phyloP scores from a whole-genome alignment of 1,284 basidiomycete genomes.

The Jaminaea rosea region DNA sequence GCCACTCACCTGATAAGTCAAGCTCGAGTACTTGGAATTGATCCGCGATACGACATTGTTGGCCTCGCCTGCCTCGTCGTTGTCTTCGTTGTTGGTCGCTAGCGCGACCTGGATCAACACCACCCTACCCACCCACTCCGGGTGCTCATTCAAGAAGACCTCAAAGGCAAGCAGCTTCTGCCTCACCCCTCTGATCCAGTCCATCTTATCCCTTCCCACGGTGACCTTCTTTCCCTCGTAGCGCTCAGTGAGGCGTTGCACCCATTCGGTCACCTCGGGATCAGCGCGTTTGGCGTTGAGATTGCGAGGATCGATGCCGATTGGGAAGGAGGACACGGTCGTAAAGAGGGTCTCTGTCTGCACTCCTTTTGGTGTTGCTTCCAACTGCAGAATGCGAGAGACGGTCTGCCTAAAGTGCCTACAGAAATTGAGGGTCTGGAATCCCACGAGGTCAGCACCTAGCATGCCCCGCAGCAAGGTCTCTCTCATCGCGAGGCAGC shows the following conservation, averaged over 20 bases:
- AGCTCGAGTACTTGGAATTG: constrained; percentile 69
- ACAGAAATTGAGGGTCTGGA: constrained; percentile 66
- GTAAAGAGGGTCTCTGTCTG: constrained; percentile 58
- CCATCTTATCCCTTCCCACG: constrained; percentile 77
- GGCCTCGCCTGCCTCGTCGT: constrained; percentile 65
- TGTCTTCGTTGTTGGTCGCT: constrained; percentile 68
- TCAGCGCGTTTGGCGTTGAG: constrained; percentile 64
- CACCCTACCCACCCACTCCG: constrained; percentile 68
- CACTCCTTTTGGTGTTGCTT: constrained; percentile 74
- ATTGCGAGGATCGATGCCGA: constrained; percentile 72
- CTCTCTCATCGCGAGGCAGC: constrained; percentile 59
- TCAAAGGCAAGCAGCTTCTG: constrained; percentile 78
- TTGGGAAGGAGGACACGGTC: constrained; percentile 75
- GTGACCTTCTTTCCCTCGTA: constrained; percentile 75
- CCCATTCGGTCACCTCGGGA: constrained; percentile 72
- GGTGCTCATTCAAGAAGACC: constrained; percentile 66
- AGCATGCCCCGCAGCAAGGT: constrained; percentile 63
- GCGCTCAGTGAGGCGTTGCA: constrained; percentile 63
- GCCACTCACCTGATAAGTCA: constrained; percentile 80
- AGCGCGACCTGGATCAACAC: constrained; percentile 79
- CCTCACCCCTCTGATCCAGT: constrained; percentile 72
- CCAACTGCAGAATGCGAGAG: constrained; percentile 66
- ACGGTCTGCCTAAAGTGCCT: constrained; percentile 59
- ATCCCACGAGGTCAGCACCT: constrained; percentile 64
- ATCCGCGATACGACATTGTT: constrained; percentile 69